Percentiles rank a stretch among this genome's conserved stretches.
These are phyloP conservation scores for Senna tora DNA, from an alignment of 306 rosid genomes.

Conservation along the genomic window DNA sequence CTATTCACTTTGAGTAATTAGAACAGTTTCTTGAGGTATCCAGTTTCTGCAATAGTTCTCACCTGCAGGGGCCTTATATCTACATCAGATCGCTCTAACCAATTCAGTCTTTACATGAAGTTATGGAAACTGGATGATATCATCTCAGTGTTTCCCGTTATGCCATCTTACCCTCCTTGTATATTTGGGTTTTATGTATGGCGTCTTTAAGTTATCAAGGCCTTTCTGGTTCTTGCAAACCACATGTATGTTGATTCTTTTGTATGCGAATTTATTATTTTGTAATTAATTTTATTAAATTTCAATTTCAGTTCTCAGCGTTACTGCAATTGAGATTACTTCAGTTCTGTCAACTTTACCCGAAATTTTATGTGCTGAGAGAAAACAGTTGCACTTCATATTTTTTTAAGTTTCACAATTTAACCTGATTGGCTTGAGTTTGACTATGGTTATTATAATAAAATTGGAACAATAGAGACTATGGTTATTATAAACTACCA, in stretches of 20 bases:
- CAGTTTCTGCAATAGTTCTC: conserved; percentile 43
- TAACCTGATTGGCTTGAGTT: background rate
- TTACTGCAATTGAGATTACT: background rate
- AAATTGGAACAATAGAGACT: too few species aligned
- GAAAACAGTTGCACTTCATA: background rate
- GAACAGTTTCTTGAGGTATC: conserved; percentile 23
- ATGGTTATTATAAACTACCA: background rate
- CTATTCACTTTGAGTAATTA: conserved; percentile 22
- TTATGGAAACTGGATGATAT: conserved; percentile 37
- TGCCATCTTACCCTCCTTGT: conserved; percentile 35
- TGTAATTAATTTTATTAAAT: background rate
- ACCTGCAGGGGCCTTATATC: conserved; percentile 24
- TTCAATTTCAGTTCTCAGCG: conserved; percentile 15
- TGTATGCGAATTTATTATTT: conserved; percentile 24
- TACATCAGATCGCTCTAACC: conserved; percentile 31
- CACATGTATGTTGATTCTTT: conserved; percentile 4
- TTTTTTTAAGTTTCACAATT: background rate
- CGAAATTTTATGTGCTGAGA: background rate
- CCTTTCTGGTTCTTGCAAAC: conserved; percentile 15
- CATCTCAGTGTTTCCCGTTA: conserved; percentile 27
- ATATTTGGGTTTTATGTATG: conserved; percentile 35
- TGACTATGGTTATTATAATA: background rate
- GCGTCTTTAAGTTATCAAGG: conserved; percentile 29
- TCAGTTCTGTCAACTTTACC: background rate
- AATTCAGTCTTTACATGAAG: conserved; percentile 33